These are phyloP conservation scores for Phytopythium kandeliae DNA, from an alignment of 352 stramenopile species.

Conservation along the genomic window DNA sequence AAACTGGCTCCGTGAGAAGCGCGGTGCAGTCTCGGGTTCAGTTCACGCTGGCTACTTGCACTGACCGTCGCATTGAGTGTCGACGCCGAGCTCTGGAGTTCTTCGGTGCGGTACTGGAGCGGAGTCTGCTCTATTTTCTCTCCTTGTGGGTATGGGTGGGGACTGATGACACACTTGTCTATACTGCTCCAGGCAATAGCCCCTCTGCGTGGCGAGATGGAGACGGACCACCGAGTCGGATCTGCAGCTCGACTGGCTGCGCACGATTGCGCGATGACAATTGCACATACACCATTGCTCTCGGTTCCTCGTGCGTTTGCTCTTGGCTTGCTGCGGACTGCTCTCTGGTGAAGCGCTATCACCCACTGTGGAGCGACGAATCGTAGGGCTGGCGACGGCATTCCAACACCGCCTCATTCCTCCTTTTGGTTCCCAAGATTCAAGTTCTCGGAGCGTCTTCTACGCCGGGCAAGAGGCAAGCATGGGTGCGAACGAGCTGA, in stretches of 20 bases:
- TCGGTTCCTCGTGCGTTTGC: background rate
- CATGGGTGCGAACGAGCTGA: slow-evolving; percentile 3
- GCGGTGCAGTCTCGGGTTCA: background rate
- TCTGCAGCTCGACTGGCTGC: background rate
- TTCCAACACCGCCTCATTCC: background rate
- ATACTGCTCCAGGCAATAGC: background rate
- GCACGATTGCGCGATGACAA: background rate
- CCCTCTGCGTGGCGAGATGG: slow-evolving; percentile 2
- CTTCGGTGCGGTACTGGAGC: too few species aligned
- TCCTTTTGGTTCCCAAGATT: background rate
- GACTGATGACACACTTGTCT: too few species aligned
- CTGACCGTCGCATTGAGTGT: too few species aligned
- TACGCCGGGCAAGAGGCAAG: background rate
- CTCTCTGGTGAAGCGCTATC: too few species aligned
- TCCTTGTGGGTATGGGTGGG: background rate
- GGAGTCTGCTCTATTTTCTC: too few species aligned
- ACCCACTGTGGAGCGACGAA: too few species aligned
- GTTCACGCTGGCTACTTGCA: background rate
- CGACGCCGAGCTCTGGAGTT: too few species aligned
- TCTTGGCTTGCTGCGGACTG: background rate
- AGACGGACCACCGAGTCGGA: background rate
- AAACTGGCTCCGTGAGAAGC: background rate
- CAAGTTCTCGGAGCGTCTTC: background rate
- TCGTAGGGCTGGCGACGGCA: too few species aligned
- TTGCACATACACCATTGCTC: background rate